Evolutionary conservation across 371 early-diverging fungal genomes (phyloP), one percentile per base, ranked within the genome.

Genomic region (Synchytrium microbalum): DNA sequence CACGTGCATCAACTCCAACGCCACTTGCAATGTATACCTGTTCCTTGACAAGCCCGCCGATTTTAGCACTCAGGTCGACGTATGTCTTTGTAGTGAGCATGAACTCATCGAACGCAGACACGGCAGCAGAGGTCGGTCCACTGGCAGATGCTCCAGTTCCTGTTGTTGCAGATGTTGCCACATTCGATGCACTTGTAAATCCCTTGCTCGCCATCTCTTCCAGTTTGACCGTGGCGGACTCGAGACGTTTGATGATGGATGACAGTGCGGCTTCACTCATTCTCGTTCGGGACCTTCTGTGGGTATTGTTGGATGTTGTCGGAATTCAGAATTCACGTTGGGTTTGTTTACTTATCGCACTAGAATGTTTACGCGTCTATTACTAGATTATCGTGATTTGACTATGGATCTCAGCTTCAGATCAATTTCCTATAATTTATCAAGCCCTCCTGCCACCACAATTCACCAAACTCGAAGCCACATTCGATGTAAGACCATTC

Each of bases 191-290:
- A 33, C 80, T 78, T 16, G 76, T 79, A 27, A 75, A 78, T 19
- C 81, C 76, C 5, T 80, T 74, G 71, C 81, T 75, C 33, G 92
- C 87, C 63, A 90, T 72, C 65, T 87, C 88, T 63, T 94, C 95
- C 46, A 94, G 79, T 58, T 89, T 87, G 32, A 83, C 80, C 8
- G 93, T 91, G 38, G 91, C 92, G 10, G 87, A 82, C 75, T 94
- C 95, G 27, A 94, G 79, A 16, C 95, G 83, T 70, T 86, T 88
- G 62, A 92, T 77, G 59, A 93, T 83, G 28, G 82, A 75, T 3
- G 85, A 79, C 59, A 92, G 72, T 10, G 46, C 46, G 5, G 46
- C 46, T 38, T 38, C 46, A 38, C 10, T 10, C 46, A 38, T 38
- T 38, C n/a, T n/a, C n/a, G n/a, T n/a, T n/a, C n/a, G n/a, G n/a